Percentiles rank a stretch among this genome's conserved stretches.
These are phyloP conservation scores for Hortaea werneckii DNA, from an alignment of 2,329 filamentous ascomycete species.

Conservation along the genomic window DNA sequence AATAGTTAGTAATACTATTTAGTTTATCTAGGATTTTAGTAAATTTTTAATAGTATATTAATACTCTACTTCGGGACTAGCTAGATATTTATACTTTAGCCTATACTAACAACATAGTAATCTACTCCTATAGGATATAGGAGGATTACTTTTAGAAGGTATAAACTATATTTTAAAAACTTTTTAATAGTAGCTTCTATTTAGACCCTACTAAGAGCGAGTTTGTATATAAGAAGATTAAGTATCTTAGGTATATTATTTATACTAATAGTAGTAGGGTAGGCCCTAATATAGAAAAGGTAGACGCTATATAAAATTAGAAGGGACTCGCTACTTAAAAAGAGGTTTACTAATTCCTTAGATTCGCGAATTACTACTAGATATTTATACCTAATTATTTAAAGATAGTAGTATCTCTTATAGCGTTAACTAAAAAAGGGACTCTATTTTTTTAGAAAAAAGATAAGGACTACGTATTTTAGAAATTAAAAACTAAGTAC, in stretches of 20 bases:
- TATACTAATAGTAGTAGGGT: constrained; percentile 5
- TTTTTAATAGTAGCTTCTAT: constrained; percentile 1
- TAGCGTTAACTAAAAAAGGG: constrained; percentile 7
- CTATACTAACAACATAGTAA: constrained; percentile 2
- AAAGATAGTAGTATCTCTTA: constrained; percentile 5
- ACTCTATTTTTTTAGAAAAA: constrained; percentile 7
- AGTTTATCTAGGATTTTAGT: constrained; percentile 9
- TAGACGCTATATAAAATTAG: neutral
- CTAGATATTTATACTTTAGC: constrained; percentile 7
- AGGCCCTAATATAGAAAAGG: constrained; percentile 7
- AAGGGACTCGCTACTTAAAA: neutral
- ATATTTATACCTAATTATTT: constrained; percentile 17
- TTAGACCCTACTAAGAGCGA: constrained; percentile 3
- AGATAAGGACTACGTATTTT: constrained; percentile 4
- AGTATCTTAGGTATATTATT: constrained; percentile 2
- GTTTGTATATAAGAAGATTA: constrained; percentile 2
- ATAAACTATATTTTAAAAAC: constrained; percentile 1
- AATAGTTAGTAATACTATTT: constrained; percentile 15
- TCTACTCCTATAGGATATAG: neutral
- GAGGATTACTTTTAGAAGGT: neutral
- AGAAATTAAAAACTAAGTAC: constrained; percentile 9
- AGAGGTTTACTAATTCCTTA: constrained; percentile 15
- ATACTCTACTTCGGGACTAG: constrained; percentile 5
- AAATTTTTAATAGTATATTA: constrained; percentile 12
- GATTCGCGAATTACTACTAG: constrained; percentile 16